Evolutionary conservation across 2,329 filamentous ascomycete species (phyloP).

Genomic region (Plenodomus lindquistii): DNA sequence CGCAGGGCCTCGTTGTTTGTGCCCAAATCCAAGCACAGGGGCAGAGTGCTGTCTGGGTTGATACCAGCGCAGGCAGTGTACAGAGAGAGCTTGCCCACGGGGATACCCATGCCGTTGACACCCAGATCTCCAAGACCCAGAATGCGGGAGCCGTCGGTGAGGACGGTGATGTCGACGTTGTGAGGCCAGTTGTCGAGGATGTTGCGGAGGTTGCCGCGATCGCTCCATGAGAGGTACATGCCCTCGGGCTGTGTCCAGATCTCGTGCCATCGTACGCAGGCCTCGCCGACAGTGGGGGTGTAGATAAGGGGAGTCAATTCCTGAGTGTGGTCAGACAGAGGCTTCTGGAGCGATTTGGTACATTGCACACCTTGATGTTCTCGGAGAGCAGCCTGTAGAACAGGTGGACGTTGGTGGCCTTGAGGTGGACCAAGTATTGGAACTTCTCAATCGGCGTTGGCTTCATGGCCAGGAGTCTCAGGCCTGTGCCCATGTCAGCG

Average conservation of each 20-base stretch:
- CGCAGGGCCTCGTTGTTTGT: slow-evolving; percentile 65
- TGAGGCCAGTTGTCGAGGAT: slow-evolving; percentile 95
- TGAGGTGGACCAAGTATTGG: slow-evolving; percentile 76
- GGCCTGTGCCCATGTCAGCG: slow-evolving; percentile 58
- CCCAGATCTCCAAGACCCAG: slow-evolving; percentile 92
- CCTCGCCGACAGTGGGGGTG: slow-evolving; percentile 90
- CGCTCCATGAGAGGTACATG: slow-evolving; percentile 93
- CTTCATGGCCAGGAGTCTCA: slow-evolving; percentile 74
- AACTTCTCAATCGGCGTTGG: slow-evolving; percentile 78
- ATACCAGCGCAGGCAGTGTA: slow-evolving; percentile 97
- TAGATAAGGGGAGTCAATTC: slow-evolving; percentile 84
- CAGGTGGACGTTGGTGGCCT: slow-evolving; percentile 75
- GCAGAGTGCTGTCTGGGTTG: slow-evolving; percentile 71
- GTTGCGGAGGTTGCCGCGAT: slow-evolving; percentile 84
- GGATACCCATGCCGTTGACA: slow-evolving; percentile 96
- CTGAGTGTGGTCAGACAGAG: slow-evolving; percentile 49
- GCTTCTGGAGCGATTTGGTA: background rate
- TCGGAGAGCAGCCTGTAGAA: slow-evolving; percentile 81
- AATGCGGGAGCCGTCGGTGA: slow-evolving; percentile 93
- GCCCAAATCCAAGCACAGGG: slow-evolving; percentile 65
- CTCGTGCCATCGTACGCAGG: slow-evolving; percentile 94
- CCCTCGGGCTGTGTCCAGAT: slow-evolving; percentile 94
- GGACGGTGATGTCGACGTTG: slow-evolving; percentile 91
- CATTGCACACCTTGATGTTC: slow-evolving; percentile 60
- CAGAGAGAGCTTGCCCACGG: slow-evolving; percentile 91